Evolutionary conservation across 768 basidiomycete genomes (phyloP).

Genomic region (Lepiota venenata): DNA sequence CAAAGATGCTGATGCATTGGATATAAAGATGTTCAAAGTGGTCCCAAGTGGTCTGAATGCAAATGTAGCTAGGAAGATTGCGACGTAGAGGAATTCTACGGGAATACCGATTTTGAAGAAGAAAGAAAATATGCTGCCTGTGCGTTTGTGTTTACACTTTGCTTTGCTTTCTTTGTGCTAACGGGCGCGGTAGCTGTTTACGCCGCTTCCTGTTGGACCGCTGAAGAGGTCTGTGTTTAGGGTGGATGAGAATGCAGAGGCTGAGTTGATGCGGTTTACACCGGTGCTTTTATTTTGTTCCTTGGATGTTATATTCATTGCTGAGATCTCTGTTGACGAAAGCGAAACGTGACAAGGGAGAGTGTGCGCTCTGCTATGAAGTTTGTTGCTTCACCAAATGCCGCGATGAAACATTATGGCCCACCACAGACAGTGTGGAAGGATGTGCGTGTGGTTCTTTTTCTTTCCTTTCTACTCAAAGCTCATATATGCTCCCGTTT

Average conservation of each 20-base stretch:
- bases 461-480: no score
- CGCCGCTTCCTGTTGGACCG: constrained; percentile 6
- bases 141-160: not conserved
- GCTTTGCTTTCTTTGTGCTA: not conserved
- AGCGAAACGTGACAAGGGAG: constrained; percentile 24
- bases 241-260: not conserved
- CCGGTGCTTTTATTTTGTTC: no score
- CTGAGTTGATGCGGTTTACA: constrained; percentile 4
- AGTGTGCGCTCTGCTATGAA: constrained; percentile 43
- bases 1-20: no score
- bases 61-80: not conserved
- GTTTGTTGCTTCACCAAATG: constrained; percentile 41
- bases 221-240: constrained; percentile 5
- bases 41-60: no score
- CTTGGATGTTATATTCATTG: no score
- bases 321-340: not conserved
- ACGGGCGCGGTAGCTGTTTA: constrained; percentile 8
- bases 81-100: not conserved
- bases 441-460: no score
- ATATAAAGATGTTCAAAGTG: no score
- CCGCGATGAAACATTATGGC: constrained; percentile 63
- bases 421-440: constrained; percentile 65
- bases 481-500: no score
- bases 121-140: constrained; percentile 6
- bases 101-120: not conserved